phyloP scores from a whole-genome alignment of 441 rosid genomes.

The Syzygium syzygioides region DNA sequence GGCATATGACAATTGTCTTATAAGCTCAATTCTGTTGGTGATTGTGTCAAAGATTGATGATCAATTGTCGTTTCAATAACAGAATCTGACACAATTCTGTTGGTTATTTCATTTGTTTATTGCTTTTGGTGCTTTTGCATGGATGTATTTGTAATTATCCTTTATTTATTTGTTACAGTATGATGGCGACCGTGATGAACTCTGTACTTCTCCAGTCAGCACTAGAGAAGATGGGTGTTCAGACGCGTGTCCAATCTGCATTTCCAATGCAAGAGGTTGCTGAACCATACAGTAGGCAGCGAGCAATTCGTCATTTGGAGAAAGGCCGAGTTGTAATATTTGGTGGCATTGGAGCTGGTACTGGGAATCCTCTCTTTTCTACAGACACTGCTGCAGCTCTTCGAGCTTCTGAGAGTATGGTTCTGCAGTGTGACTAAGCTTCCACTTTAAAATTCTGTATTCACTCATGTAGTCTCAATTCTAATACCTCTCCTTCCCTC shows the following conservation, averaged over 20 bases:
- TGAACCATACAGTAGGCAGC: constrained; percentile 79
- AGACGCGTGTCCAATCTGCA: constrained; percentile 75
- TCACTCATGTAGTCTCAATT: neutral
- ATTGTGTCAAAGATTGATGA: neutral
- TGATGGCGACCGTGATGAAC: constrained; percentile 97
- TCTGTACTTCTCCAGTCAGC: constrained; percentile 85
- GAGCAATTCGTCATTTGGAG: constrained; percentile 83
- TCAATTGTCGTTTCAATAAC: neutral
- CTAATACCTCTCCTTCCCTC: neutral
- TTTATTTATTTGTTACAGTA: constrained; percentile 31
- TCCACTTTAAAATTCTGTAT: neutral
- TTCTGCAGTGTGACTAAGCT: neutral
- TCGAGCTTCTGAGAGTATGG: constrained; percentile 58
- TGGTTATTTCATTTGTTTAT: neutral
- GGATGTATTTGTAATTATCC: neutral
- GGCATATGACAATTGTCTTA: neutral
- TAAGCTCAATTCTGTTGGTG: neutral
- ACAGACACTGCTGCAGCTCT: constrained; percentile 92
- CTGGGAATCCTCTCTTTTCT: constrained; percentile 79
- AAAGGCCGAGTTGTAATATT: constrained; percentile 95
- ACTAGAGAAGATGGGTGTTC: constrained; percentile 72
- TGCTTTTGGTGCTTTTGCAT: neutral
- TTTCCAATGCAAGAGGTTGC: constrained; percentile 63
- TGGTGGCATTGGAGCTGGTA: constrained; percentile 78
- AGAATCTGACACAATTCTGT: neutral